phyloP scores from a whole-genome alignment of 1,139 yeast genomes.

The Pichia sp. region DNA sequence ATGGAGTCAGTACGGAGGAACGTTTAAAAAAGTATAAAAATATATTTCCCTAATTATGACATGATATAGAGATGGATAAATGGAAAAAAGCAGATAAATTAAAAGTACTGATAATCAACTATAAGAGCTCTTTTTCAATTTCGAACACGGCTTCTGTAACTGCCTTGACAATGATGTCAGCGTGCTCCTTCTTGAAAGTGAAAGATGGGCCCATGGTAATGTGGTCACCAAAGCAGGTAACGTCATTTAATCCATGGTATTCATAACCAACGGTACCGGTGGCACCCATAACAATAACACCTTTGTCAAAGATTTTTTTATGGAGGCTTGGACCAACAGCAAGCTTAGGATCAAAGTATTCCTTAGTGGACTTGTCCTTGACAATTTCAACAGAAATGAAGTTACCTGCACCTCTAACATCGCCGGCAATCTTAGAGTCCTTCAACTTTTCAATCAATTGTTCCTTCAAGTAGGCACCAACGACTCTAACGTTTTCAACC shows the following conservation, averaged over 20 bases:
- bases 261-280: conserved; percentile 36
- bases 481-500: conserved; percentile 45
- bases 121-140: conserved; percentile 24
- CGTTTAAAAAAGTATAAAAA: conserved; percentile 34
- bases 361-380: conserved; percentile 46
- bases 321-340: conserved; percentile 37
- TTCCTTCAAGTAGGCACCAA: conserved; percentile 48
- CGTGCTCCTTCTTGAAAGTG: conserved; percentile 42
- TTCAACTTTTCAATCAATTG: conserved; percentile 35
- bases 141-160: conserved; percentile 27
- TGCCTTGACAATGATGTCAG: conserved; percentile 39
- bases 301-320: conserved; percentile 39
- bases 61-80: neutral
- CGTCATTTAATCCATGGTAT: conserved; percentile 30
- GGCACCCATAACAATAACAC: conserved; percentile 43
- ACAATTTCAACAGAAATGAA: conserved; percentile 58
- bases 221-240: conserved; percentile 41
- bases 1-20: conserved; percentile 39
- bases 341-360: conserved; percentile 38
- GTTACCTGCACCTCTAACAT: conserved; percentile 59
- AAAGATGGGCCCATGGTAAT: conserved; percentile 51
- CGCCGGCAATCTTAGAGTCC: conserved; percentile 44
- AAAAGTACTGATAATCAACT: neutral
- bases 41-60: neutral
- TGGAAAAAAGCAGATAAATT: neutral